Evolutionary conservation across 176 grass and related monocot genomes (phyloP).

Genomic region (Carex cristatella): DNA sequence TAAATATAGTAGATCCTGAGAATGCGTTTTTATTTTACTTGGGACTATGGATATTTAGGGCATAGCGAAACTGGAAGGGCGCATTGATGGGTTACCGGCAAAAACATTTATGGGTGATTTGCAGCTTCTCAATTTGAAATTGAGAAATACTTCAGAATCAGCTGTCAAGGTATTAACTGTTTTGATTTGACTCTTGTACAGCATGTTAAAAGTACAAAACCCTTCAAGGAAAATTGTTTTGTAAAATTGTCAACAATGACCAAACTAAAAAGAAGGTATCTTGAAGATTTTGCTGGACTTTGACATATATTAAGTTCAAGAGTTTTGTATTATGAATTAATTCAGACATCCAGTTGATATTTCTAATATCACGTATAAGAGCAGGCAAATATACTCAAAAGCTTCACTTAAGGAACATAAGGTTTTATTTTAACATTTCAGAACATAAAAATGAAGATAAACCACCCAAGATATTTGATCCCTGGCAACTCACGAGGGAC

Average conservation of each 20-base stretch:
- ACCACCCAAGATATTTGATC: conserved; percentile 76
- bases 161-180: conserved; percentile 61
- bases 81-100: conserved; percentile 57
- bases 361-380: conserved; percentile 2
- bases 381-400: neutral
- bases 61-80: conserved; percentile 75
- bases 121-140: conserved; percentile 56
- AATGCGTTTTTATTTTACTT: neutral
- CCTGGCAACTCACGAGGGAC: conserved; percentile 42
- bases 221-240: neutral
- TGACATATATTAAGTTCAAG: neutral
- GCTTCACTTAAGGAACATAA: neutral
- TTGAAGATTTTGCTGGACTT: neutral
- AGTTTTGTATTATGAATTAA: neutral
- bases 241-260: neutral
- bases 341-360: neutral
- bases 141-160: conserved; percentile 75
- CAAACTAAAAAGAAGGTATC: neutral
- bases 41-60: conserved; percentile 35
- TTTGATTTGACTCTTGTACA: neutral
- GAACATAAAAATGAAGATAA: conserved; percentile 94
- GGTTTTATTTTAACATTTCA: conserved; percentile 34
- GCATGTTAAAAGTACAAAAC: neutral
- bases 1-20: neutral
- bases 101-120: conserved; percentile 74